Percentiles rank a stretch among this genome's conserved stretches.
Evolutionary conservation across 148 eudicot genomes (phyloP).

Genomic region (Chenopodium formosanum): DNA sequence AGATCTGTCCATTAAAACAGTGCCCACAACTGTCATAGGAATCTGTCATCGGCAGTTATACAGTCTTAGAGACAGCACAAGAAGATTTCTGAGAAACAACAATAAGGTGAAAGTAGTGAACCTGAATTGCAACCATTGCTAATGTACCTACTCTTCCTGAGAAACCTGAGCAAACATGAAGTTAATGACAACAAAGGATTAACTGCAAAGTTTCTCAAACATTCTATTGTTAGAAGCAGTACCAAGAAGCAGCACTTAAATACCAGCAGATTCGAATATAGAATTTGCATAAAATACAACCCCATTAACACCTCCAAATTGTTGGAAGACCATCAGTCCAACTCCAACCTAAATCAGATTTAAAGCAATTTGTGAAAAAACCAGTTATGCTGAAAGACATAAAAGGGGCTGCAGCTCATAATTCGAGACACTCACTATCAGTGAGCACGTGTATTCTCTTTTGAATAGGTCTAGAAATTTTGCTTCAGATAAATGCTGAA

Average conservation of each 20-base stretch:
- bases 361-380: neutral
- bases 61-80: neutral
- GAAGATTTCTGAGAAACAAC: neutral
- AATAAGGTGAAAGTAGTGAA: slow-evolving; percentile 13
- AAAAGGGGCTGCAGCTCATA: neutral
- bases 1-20: slow-evolving; percentile 53
- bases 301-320: slow-evolving; percentile 67
- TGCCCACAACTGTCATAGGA: slow-evolving; percentile 51
- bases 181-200: neutral
- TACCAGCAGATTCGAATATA: slow-evolving; percentile 71
- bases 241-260: slow-evolving; percentile 6
- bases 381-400: neutral
- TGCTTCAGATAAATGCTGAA: slow-evolving; percentile 37
- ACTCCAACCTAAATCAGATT: slow-evolving; percentile 54
- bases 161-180: slow-evolving; percentile 40
- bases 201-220: neutral
- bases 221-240: neutral
- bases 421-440: slow-evolving; percentile 42
- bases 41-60: slow-evolving; percentile 35
- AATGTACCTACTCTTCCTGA: slow-evolving; percentile 55
- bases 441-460: slow-evolving; percentile 55
- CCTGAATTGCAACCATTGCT: slow-evolving; percentile 61
- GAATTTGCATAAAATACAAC: slow-evolving; percentile 59
- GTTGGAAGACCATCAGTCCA: slow-evolving; percentile 72
- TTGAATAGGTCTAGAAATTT: slow-evolving; percentile 51